Base-by-base conservation (phyloP, 1,284 basidiomycete genomes). In the Athelia psychrophila region DNA sequence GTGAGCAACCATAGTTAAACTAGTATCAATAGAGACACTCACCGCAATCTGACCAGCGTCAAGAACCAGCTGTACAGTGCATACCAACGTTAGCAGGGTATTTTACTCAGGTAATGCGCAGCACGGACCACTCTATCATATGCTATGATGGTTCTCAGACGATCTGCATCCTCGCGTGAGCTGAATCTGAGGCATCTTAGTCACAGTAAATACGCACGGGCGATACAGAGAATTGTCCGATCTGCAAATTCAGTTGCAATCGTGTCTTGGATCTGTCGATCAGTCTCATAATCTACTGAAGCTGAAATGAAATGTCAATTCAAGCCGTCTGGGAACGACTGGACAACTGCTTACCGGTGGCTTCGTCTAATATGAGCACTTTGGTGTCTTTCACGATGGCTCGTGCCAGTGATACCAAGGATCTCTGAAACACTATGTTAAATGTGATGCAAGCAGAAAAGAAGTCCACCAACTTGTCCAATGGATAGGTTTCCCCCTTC, bases 401-500 rank as follows among this genome's bases (percentile, higher is more conserved):
- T 22, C 92, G 77, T 6, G 91, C 92, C 35, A 94, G 75, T 0
- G 88, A 91, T 8, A 94, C 87, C 18, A 95, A 72, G 2, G 86
- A 89, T 9, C 91, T 80, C 80, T 93, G 60, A 44, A 42, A 20
- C 30, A 47, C n/a, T 24, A 12, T 27, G 45, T 25, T 9, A 40
- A 35, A 52, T 36, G 49, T 20, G 20, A 13, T 22, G 33, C 44
- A 55, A 48, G 8, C 44, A 44, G 23, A 35, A 44, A 24, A 22
- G n/a, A 20, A 25, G 27, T 12, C 13, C 45, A 42, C 15, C 49
- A 50, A 78, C 81, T 70, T 86, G 82, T 27, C 87, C 86, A 35
- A 88, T 84, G 47, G 84, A 87, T 51, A 96, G 63, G 64, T 96
- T 97, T 20, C 74, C 75, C 23, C 94, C 95, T 64, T 96, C 94